Evolutionary conservation across 2,329 filamentous ascomycete species (phyloP).

Genomic region (Colletotrichum endophyticum): DNA sequence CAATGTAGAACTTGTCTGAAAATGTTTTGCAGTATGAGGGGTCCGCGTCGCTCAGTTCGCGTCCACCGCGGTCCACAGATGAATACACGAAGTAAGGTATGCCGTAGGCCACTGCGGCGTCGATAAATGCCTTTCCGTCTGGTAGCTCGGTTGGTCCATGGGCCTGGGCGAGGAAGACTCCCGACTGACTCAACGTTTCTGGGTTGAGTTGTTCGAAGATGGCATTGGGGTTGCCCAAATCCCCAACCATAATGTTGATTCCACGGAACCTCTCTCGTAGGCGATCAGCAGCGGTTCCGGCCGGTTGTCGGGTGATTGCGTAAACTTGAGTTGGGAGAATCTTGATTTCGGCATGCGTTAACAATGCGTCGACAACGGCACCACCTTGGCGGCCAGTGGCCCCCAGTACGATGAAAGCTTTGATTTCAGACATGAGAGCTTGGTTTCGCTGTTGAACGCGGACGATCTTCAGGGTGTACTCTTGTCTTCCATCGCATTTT

Average conservation of each 20-base stretch:
- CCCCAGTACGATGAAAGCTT: conserved; percentile 28
- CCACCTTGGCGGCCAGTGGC: conserved; percentile 35
- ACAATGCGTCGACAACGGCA: conserved; percentile 29
- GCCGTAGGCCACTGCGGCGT: conserved; percentile 51
- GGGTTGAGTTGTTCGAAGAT: neutral
- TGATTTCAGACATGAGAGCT: neutral
- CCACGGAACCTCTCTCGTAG: neutral
- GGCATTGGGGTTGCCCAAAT: neutral
- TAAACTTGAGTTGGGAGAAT: conserved; percentile 41
- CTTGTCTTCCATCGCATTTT: neutral
- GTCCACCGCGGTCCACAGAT: conserved; percentile 68
- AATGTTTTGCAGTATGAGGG: conserved; percentile 13
- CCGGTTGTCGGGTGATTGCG: conserved; percentile 54
- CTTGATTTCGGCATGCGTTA: conserved; percentile 35
- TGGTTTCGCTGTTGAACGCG: neutral
- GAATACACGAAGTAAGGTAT: conserved; percentile 66
- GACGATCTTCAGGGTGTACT: neutral
- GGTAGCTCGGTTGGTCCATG: conserved; percentile 40
- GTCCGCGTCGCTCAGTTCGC: conserved; percentile 51
- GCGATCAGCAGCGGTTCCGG: neutral
- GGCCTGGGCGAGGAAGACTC: conserved; percentile 27
- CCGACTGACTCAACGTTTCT: neutral
- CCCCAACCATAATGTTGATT: neutral
- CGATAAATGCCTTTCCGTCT: conserved; percentile 59
- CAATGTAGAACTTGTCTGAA: neutral